Conservation (phyloP, 2,329 filamentous ascomycete species). For the Sporothrix pseudoabietina region DNA sequence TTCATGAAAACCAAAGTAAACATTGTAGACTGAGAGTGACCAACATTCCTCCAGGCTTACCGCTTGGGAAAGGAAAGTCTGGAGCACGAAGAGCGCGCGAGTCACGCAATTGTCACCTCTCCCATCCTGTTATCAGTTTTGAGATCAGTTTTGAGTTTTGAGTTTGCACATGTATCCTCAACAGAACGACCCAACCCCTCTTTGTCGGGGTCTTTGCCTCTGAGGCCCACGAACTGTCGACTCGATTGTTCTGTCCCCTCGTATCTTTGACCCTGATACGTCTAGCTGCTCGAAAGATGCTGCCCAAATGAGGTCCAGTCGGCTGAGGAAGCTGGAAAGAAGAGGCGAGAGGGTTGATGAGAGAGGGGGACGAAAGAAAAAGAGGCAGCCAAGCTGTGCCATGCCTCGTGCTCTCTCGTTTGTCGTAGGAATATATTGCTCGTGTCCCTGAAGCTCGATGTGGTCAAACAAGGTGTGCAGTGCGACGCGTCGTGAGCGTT, state of each 20-base stretch:
- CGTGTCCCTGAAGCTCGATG: too few species aligned
- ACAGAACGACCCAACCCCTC: too few species aligned
- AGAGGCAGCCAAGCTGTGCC: background rate
- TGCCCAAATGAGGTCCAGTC: background rate
- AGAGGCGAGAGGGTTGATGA: background rate
- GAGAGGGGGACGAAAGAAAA: background rate
- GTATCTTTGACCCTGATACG: background rate
- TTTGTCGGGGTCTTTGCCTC: too few species aligned
- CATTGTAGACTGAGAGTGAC: too few species aligned
- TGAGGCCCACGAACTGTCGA: background rate
- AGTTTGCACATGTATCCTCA: too few species aligned
- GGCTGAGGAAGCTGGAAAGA: background rate
- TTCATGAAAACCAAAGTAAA: too few species aligned
- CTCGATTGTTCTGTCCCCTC: background rate
- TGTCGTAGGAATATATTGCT: background rate
- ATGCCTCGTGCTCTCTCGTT: background rate
- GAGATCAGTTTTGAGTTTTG: too few species aligned
- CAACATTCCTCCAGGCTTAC: background rate
- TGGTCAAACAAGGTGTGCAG: too few species aligned
- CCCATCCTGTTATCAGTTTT: background rate
- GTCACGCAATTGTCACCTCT: background rate
- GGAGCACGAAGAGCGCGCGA: background rate
- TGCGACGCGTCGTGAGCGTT: too few species aligned
- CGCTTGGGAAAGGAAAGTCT: background rate
- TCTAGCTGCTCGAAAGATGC: background rate